Percentiles rank a stretch among this genome's conserved stretches.
Conservation (phyloP, 2,329 filamentous ascomycete species). For the Magnaporthales sp. region DNA sequence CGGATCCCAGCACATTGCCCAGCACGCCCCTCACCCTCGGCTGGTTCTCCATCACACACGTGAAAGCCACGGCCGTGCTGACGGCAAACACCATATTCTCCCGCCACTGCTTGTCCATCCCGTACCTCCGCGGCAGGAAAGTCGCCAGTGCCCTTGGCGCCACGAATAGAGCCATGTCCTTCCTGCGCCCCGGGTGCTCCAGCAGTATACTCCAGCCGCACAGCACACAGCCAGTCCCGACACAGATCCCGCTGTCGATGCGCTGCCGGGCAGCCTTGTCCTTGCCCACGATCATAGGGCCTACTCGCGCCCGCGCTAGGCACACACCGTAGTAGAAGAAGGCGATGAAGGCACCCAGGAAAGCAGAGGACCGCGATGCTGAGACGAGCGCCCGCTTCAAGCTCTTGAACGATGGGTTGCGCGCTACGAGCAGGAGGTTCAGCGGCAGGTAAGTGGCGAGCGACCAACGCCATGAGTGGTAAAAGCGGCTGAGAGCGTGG, state of each 20-base stretch:
- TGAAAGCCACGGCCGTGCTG: constrained; percentile 63
- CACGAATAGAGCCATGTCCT: constrained; percentile 75
- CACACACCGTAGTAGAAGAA: constrained; percentile 84
- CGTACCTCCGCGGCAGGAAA: constrained; percentile 63
- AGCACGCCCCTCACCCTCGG: constrained; percentile 58
- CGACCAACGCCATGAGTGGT: constrained; percentile 62
- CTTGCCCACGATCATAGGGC: constrained; percentile 45
- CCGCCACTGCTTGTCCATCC: constrained; percentile 51
- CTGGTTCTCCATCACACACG: constrained; percentile 54
- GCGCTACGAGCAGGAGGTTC: constrained; percentile 55
- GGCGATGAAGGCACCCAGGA: constrained; percentile 68
- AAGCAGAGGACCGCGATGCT: constrained; percentile 63
- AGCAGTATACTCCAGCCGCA: constrained; percentile 79
- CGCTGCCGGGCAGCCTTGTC: constrained; percentile 36
- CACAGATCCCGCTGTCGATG: constrained; percentile 57
- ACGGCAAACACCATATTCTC: constrained; percentile 58
- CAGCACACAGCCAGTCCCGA: constrained; percentile 61
- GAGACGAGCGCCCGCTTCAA: constrained; percentile 43
- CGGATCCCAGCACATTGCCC: constrained; percentile 47
- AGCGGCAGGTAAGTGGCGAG: constrained; percentile 71
- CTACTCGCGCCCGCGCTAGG: constrained; percentile 63
- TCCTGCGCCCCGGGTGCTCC: constrained; percentile 55
- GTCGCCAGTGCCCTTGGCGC: constrained; percentile 70
- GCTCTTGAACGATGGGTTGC: constrained; percentile 35
- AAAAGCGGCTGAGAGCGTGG: constrained; percentile 62